Percentiles rank a stretch among this genome's conserved stretches.
phyloP scores from a whole-genome alignment of 345 rosid species.

The Salix koriyanagi region DNA sequence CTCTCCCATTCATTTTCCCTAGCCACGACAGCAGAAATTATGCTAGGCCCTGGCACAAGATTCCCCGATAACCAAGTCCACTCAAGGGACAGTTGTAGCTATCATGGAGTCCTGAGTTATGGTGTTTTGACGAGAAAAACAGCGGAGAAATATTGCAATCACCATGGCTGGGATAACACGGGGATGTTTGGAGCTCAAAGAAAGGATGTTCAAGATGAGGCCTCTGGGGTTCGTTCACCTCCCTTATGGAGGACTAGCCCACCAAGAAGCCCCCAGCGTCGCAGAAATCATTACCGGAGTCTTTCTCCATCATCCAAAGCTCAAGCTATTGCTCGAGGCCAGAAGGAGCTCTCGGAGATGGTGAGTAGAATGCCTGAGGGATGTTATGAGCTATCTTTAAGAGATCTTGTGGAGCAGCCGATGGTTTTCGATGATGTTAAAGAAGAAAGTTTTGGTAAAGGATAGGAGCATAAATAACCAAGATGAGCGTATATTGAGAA shows the following conservation, averaged over 20 bases:
- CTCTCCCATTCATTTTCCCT: not conserved
- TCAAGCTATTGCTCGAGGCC: constrained; percentile 80
- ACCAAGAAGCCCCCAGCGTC: constrained; percentile 37
- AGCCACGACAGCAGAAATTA: not conserved
- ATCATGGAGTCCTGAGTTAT: not conserved
- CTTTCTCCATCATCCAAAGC: constrained; percentile 68
- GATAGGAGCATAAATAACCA: constrained; percentile 18
- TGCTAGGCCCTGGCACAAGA: constrained; percentile 36
- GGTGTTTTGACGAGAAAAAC: constrained; percentile 7
- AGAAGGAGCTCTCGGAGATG: constrained; percentile 90
- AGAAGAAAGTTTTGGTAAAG: constrained; percentile 19
- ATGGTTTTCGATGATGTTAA: constrained; percentile 12
- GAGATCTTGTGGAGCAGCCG: constrained; percentile 63
- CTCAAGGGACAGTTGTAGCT: constrained; percentile 6
- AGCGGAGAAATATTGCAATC: constrained; percentile 3
- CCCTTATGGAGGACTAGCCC: constrained; percentile 68
- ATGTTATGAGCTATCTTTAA: constrained; percentile 78
- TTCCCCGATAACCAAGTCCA: constrained; percentile 19
- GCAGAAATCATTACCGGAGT: constrained; percentile 39
- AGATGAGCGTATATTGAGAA: not conserved
- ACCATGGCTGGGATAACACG: not conserved
- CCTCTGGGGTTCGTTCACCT: constrained; percentile 56
- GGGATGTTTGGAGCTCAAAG: not conserved
- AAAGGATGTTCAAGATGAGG: constrained; percentile 23
- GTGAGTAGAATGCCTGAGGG: constrained; percentile 84